phyloP scores from a whole-genome alignment of 495 filamentous ascomycete genomes.

The Hypoxylon cercidicola region DNA sequence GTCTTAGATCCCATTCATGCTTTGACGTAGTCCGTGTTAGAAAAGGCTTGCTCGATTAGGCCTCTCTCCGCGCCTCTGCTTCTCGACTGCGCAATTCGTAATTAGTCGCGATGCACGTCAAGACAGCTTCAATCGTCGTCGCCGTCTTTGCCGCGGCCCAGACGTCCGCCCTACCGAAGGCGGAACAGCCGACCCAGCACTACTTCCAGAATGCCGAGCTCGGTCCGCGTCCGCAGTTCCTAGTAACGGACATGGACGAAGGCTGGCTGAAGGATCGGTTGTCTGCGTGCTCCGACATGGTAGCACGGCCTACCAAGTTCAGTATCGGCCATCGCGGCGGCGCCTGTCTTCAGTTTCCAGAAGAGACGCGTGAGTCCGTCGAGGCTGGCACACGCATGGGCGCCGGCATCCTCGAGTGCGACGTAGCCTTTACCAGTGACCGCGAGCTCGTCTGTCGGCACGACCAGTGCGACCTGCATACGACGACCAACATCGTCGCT shows the following conservation, averaged over 20 bases:
- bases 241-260: conserved; percentile 68
- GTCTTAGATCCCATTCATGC: conserved; percentile 4
- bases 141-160: conserved; percentile 38
- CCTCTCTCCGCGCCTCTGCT: background rate
- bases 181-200: conserved; percentile 31
- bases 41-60: background rate
- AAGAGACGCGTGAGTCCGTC: conserved; percentile 64
- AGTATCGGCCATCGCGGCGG: conserved; percentile 68
- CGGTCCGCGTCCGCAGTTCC: conserved; percentile 67
- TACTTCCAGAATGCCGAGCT: conserved; percentile 56
- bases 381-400: conserved; percentile 67
- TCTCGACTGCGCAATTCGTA: background rate
- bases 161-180: conserved; percentile 30
- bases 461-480: conserved; percentile 70
- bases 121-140: conserved; percentile 23
- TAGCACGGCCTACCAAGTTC: conserved; percentile 55
- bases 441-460: conserved; percentile 70
- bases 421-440: conserved; percentile 70
- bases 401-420: conserved; percentile 72
- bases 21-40: background rate
- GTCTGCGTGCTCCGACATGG: conserved; percentile 60
- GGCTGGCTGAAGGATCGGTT: conserved; percentile 66
- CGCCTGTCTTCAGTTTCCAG: conserved; percentile 69
- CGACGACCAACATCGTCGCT: conserved; percentile 70
- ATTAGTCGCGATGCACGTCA: conserved; percentile 29